These are phyloP conservation scores for Tylopilus sp. DNA, from an alignment of 768 basidiomycete genomes.

Conservation along the genomic window DNA sequence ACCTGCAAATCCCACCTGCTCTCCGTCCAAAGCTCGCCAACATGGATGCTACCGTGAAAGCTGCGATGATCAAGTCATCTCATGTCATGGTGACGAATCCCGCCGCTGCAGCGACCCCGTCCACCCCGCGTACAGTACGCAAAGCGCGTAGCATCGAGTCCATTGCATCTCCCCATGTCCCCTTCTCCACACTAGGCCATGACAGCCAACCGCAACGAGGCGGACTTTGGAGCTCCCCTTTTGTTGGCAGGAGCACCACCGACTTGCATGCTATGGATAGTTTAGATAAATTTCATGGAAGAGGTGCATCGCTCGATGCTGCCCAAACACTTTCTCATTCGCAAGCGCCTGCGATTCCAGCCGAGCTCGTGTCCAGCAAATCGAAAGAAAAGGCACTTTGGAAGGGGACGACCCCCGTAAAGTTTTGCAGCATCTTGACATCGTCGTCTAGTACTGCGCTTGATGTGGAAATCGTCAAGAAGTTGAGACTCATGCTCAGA, in stretches of 20 bases:
- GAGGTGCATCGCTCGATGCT: conserved; percentile 63
- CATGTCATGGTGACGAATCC: conserved; percentile 52
- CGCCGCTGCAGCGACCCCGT: conserved; percentile 29
- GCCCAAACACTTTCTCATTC: conserved; percentile 50
- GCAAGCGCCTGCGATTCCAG: conserved; percentile 43
- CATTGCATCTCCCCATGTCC: conserved; percentile 47
- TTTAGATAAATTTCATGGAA: conserved; percentile 42
- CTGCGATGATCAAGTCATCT: conserved; percentile 88
- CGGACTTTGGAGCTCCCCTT: conserved; percentile 21
- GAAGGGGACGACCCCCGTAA: conserved; percentile 59
- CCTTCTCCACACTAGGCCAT: conserved; percentile 36
- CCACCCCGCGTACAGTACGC: conserved; percentile 57
- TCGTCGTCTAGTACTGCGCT: conserved; percentile 69
- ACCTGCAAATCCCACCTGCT: conserved; percentile 80
- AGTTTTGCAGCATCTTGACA: conserved; percentile 64
- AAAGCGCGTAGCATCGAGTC: conserved; percentile 74
- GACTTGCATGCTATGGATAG: conserved; percentile 25
- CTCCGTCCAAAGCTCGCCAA: conserved; percentile 74
- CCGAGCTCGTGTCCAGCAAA: conserved; percentile 35
- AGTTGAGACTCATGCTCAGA: conserved; percentile 77
- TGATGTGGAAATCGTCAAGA: conserved; percentile 85
- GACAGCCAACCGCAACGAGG: conserved; percentile 31
- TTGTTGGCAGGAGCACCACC: conserved; percentile 31
- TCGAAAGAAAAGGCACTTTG: conserved; percentile 51
- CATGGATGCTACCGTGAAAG: conserved; percentile 85